phyloP scores from a whole-genome alignment of 2,329 filamentous ascomycete genomes.

The Botrytis sinoallii region DNA sequence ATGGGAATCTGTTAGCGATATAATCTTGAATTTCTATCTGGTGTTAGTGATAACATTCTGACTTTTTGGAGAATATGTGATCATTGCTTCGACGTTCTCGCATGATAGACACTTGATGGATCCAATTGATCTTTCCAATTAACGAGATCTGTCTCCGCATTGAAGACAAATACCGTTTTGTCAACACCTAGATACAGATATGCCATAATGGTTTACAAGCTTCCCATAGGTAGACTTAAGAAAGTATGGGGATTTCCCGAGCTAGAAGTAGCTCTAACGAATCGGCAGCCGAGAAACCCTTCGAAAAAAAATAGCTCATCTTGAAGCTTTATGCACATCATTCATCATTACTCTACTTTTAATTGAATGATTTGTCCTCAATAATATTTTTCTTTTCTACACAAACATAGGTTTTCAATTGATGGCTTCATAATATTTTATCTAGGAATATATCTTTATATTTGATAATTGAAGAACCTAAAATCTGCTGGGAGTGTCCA shows the following conservation, averaged over 20 bases:
- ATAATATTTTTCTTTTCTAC: neutral
- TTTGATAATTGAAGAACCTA: neutral
- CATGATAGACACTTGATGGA: neutral
- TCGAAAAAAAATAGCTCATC: slow-evolving; percentile 10
- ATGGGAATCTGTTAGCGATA: slow-evolving; percentile 15
- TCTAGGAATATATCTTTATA: neutral
- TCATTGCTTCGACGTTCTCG: neutral
- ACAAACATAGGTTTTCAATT: neutral
- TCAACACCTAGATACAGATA: neutral
- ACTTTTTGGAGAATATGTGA: neutral
- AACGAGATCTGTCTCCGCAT: neutral
- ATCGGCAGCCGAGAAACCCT: slow-evolving; percentile 9
- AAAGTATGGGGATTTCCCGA: neutral
- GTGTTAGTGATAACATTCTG: neutral
- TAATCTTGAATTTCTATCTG: slow-evolving; percentile 4
- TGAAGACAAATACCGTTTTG: neutral
- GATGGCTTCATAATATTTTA: neutral
- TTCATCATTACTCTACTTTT: slow-evolving; percentile 1
- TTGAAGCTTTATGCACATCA: slow-evolving; percentile 3
- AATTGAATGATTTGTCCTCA: slow-evolving; percentile 18
- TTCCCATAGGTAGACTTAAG: neutral
- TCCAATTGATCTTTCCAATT: neutral
- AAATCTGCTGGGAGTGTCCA: neutral
- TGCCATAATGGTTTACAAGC: neutral
- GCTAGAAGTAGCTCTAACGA: slow-evolving; percentile 5